Percentiles rank a stretch among this genome's conserved stretches.
phyloP scores from a whole-genome alignment of 305 asterid genomes.

The Fraxinus velutina region DNA sequence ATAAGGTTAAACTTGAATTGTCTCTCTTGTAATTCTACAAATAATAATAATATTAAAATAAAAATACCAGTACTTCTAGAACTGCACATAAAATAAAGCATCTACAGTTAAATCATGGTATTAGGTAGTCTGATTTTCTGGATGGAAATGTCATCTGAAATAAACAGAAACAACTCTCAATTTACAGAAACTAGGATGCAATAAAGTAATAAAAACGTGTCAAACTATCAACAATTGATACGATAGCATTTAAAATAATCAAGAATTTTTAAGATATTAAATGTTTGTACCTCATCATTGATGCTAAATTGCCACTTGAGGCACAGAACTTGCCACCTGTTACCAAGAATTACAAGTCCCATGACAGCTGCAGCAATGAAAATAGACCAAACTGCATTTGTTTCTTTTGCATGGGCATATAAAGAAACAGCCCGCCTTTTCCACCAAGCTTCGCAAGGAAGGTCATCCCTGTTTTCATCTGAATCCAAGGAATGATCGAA shows the following conservation, averaged over 20 bases:
- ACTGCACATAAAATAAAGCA: background rate
- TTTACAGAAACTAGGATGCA: background rate
- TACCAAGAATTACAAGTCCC: constrained; percentile 62
- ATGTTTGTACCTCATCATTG: constrained; percentile 37
- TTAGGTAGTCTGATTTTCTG: background rate
- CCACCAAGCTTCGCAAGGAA: constrained; percentile 62
- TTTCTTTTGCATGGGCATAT: constrained; percentile 46
- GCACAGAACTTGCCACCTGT: constrained; percentile 46
- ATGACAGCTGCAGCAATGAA: constrained; percentile 58
- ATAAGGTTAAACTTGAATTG: background rate
- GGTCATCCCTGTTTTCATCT: constrained; percentile 32
- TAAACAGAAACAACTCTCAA: background rate
- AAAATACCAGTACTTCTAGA: background rate
- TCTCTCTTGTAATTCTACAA: background rate
- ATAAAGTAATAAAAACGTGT: background rate
- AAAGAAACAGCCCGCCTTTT: constrained; percentile 48
- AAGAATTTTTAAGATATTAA: background rate
- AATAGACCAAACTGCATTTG: constrained; percentile 51
- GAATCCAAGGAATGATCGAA: constrained; percentile 25
- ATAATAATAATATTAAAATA: no score
- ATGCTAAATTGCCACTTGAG: constrained; percentile 41
- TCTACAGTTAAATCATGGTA: background rate
- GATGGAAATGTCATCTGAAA: background rate
- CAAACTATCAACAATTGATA: background rate
- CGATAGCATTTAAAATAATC: background rate